Base-by-base conservation (phyloP, 2,329 filamentous ascomycete species). In the Diaporthe citrichinensis region DNA sequence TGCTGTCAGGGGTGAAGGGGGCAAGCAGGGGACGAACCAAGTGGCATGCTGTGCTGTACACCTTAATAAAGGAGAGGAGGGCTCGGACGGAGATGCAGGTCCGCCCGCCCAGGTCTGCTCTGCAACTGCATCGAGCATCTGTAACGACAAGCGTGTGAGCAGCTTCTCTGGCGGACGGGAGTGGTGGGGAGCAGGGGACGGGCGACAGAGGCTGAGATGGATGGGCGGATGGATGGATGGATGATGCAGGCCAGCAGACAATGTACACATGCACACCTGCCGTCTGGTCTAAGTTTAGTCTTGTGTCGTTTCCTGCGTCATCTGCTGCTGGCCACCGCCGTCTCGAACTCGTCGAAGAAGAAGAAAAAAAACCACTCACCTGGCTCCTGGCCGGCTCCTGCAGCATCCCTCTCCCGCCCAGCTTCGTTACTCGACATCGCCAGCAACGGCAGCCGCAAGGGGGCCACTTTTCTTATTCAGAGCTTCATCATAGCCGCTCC, bases 391-490 rank as follows among this genome's bases (percentile, higher is more conserved):
- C 58, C 55, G 28, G 62, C 69, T 67, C 55, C 58, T 51, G 5
- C 69, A 25, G 31, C 68, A 46, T 53, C 41, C 62, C 41, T 53
- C 41, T 28, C 39, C 31, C 39, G 61, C 41, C 51, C 46, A 53
- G 34, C 65, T 53, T 68, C 46, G 65, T 68, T 2, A 46, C 8
- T 68, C 31, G 49, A 39, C 46, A 68, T 53, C 34, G n/a, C 65
- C 62, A 68, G 9, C 46, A 25, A 53, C 34, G 14, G 65, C 65
- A 53, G 65, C 59, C 39, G n/a, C 41, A 55, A 55, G 49, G 65
- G 46, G 46, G 61, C 62, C 71, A 76, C 74, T 76, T 76, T 75
- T 72, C 39, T 62, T 73, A 34, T 57, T 58, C 68, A 72, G 51
- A 67, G 68, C 44, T 73, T 67, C 57, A 53, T 62, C 65, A 58